Conservation (phyloP, 2,329 filamentous ascomycete species). For the Akanthomyces uredinophilus region DNA sequence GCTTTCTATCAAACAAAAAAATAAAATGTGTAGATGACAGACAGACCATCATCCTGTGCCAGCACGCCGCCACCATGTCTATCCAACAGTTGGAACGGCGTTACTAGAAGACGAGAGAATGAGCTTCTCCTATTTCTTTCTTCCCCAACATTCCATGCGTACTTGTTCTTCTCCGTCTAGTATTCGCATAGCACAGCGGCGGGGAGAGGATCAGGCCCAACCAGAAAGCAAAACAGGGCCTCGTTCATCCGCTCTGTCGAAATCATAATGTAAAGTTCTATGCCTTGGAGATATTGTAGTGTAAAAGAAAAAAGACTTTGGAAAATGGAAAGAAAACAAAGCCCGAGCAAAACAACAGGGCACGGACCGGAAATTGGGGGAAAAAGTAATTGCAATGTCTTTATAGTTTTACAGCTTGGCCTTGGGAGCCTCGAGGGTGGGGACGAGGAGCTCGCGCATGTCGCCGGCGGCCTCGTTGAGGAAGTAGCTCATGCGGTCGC, state of each 20-base stretch:
- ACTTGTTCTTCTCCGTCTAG: conserved; percentile 1
- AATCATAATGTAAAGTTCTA: conserved; percentile 10
- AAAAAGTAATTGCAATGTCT: too few relatives aligned
- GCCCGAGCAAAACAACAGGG: too few relatives aligned
- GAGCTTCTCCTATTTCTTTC: not conserved
- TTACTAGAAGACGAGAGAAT: not conserved
- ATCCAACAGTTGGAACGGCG: not conserved
- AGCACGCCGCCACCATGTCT: not conserved
- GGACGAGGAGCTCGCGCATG: conserved; percentile 78
- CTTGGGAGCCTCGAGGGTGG: conserved; percentile 74
- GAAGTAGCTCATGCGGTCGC: conserved; percentile 91
- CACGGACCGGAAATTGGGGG: too few relatives aligned
- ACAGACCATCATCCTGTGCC: not conserved
- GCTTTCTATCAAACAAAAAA: conserved; percentile 2
- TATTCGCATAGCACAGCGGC: conserved; percentile 2
- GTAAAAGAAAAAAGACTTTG: too few relatives aligned
- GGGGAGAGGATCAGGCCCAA: not conserved
- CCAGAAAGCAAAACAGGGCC: not conserved
- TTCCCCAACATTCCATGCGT: not conserved
- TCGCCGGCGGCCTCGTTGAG: conserved; percentile 90
- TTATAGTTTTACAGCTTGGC: conserved; percentile 66
- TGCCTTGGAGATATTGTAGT: conserved; percentile 10
- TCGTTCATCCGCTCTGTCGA: not conserved
- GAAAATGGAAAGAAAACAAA: not conserved
- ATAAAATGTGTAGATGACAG: not conserved